These are phyloP conservation scores for Cinnamomum micranthum DNA, from an alignment of 164 flowering plant species.

Conservation along the genomic window DNA sequence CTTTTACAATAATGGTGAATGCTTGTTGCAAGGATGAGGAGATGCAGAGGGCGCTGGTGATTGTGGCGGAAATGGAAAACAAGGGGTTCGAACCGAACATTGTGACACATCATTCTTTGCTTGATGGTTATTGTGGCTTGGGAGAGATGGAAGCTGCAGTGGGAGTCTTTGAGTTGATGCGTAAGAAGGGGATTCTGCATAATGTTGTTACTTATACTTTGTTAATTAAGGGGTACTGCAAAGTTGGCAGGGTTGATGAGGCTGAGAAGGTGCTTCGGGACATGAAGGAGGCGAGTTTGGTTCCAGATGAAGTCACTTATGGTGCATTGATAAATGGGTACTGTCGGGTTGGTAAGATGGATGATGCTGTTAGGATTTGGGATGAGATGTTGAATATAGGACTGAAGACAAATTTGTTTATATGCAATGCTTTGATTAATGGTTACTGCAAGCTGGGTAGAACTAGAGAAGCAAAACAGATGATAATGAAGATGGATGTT, in stretches of 20 bases:
- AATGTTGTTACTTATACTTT: constrained; percentile 60
- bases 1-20: constrained; percentile 63
- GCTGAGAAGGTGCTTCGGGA: constrained; percentile 57
- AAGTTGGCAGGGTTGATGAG: constrained; percentile 45
- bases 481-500: constrained; percentile 39
- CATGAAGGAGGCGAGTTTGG: constrained; percentile 35
- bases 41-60: constrained; percentile 47
- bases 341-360: constrained; percentile 59
- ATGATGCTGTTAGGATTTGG: constrained; percentile 64
- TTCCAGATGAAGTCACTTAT: constrained; percentile 61
- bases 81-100: constrained; percentile 60
- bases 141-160: constrained; percentile 60
- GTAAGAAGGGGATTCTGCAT: constrained; percentile 36
- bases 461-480: constrained; percentile 45
- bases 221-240: constrained; percentile 75
- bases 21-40: constrained; percentile 67
- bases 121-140: constrained; percentile 56
- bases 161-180: constrained; percentile 50
- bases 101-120: constrained; percentile 67
- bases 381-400: constrained; percentile 64
- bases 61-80: constrained; percentile 54
- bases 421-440: constrained; percentile 70
- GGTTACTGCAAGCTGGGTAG: constrained; percentile 74
- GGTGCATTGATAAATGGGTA: constrained; percentile 71
- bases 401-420: constrained; percentile 48